These are phyloP conservation scores for Flaveria robusta DNA, from an alignment of 129 eudicot species.

Conservation along the genomic window DNA sequence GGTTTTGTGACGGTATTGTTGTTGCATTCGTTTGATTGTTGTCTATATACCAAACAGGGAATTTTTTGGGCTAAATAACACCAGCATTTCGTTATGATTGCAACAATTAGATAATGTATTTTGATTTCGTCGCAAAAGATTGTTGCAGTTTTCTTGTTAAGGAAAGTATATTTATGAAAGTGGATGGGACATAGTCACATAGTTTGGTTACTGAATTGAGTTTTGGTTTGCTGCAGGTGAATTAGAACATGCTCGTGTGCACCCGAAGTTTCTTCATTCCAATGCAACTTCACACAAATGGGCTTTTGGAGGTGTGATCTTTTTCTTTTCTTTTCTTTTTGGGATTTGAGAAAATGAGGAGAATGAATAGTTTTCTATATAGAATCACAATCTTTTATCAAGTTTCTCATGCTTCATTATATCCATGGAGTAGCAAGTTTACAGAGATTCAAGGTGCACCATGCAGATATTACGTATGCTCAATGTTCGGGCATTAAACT, in stretches of 20 bases:
- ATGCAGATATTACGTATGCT: background rate
- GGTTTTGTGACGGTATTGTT: background rate
- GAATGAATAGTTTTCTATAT: background rate
- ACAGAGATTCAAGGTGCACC: background rate
- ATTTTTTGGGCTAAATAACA: background rate
- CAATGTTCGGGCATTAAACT: background rate
- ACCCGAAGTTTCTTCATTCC: conserved; percentile 92
- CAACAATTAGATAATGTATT: background rate
- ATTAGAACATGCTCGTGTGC: conserved; percentile 92
- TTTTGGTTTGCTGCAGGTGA: conserved; percentile 52
- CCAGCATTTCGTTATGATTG: background rate
- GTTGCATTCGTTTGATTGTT: background rate
- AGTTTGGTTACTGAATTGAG: conserved; percentile 9
- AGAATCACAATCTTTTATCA: background rate
- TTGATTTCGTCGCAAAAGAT: background rate
- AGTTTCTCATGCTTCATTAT: background rate
- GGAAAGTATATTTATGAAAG: conserved; percentile 1
- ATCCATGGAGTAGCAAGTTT: background rate
- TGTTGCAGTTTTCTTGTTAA: background rate
- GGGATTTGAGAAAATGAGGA: background rate
- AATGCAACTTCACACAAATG: conserved; percentile 97
- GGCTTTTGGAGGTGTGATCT: conserved; percentile 81
- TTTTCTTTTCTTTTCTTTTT: background rate
- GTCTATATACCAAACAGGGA: background rate
- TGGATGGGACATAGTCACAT: conserved; percentile 10